A percentile compares a stretch with the other conserved stretches of the same genome.
Evolutionary conservation across 2,329 filamentous ascomycete species (phyloP).

Genomic region (Aphanoascus verrucosus): DNA sequence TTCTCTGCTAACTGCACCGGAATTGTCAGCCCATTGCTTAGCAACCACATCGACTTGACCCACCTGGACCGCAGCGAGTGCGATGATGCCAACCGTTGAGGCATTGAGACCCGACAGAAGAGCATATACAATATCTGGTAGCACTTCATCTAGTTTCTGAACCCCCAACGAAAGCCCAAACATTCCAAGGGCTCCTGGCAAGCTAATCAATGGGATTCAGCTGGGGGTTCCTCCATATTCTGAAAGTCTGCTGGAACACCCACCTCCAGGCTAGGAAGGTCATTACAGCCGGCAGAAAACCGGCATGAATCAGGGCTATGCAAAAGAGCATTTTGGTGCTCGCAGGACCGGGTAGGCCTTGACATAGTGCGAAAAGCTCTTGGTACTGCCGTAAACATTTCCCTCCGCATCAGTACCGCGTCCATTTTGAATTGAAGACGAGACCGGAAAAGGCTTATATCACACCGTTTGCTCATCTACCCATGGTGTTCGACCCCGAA

Average conservation of each 20-base stretch:
- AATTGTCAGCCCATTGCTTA: background rate
- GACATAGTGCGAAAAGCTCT: slow-evolving; percentile 59
- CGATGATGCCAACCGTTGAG: slow-evolving; percentile 60
- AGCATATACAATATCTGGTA: slow-evolving; percentile 56
- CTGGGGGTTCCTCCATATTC: background rate
- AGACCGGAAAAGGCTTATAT: background rate
- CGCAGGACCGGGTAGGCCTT: slow-evolving; percentile 56
- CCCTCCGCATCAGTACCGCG: background rate
- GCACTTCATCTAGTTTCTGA: slow-evolving; percentile 45
- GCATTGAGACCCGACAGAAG: slow-evolving; percentile 62
- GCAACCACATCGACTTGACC: background rate
- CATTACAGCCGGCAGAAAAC: slow-evolving; percentile 47
- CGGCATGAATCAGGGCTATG: slow-evolving; percentile 54
- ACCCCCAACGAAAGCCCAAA: slow-evolving; percentile 57
- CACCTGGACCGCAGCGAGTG: slow-evolving; percentile 52
- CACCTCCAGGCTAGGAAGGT: slow-evolving; percentile 56
- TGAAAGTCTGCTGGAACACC: slow-evolving; percentile 9
- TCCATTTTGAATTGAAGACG: background rate
- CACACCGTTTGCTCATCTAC: slow-evolving; percentile 57
- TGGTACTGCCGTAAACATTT: slow-evolving; percentile 45
- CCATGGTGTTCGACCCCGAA: slow-evolving; percentile 44
- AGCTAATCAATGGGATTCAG: slow-evolving; percentile 28
- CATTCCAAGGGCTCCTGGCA: slow-evolving; percentile 62
- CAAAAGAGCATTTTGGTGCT: slow-evolving; percentile 64
- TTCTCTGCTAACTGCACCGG: slow-evolving; percentile 51